Evolutionary conservation across 768 basidiomycete genomes (phyloP), one percentile per base, ranked within the genome.

Genomic region (Obba rivulosa): DNA sequence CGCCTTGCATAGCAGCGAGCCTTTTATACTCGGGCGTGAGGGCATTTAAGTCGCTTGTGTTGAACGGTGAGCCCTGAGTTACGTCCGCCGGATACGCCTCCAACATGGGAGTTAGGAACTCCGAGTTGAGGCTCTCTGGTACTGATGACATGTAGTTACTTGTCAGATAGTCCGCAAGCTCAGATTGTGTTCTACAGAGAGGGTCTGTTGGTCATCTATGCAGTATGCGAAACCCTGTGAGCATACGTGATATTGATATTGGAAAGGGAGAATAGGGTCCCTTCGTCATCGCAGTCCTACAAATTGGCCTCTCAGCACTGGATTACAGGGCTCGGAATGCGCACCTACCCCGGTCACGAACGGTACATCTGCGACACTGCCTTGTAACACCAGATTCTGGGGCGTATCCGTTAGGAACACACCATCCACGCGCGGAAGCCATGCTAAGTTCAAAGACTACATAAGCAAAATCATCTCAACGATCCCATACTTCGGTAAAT

Each of bases 201-300:
- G 17, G 11, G 37, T 39, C 1, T 40, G 35, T 20, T 2, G 3
- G 35, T 60, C 58, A 14, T 16, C 21, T 3, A 35, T 51, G 3
- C 46, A 45, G 24, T 39, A 43, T n/a, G 25, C 18, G 34, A n/a
- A 9, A 40, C 14, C 40, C 39, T 36, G 34, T 16, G 24, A 5
- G 45, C 60, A 1, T 47, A 68, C 67, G 61, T 57, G 36, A 68
- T 50, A 41, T 67, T 67, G 10, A 45, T 35, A 1, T 45, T 54
- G 3, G 52, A 39, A 2, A 66, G 18, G 0, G 66, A 58, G 53
- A 67, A 67, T 4, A 67, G 25, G 0, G 80, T 78, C 11, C 79
- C 81, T 56, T 83, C 81, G 44, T 81, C 81, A 41, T 49, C 57
- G 82, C 80, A 47, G 28, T 31, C 28, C 28, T 79, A 79, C 46